These are phyloP conservation scores for Phytophthora megakarya DNA, from an alignment of 352 stramenopile species.

Conservation along the genomic window DNA sequence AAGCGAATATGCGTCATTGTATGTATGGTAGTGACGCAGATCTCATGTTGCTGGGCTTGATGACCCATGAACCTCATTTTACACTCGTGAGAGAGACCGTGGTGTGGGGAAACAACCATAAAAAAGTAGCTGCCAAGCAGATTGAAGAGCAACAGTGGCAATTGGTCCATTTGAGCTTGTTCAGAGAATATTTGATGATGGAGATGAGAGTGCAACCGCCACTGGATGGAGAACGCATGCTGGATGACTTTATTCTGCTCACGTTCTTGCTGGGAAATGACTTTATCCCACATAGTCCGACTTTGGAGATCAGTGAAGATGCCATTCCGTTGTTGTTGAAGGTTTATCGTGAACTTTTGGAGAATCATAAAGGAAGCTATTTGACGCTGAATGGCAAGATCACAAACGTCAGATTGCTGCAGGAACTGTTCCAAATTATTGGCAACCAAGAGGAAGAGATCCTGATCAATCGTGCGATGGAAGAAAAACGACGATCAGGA, in stretches of 20 bases:
- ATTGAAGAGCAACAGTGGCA: constrained; percentile 97
- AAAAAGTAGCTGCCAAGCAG: constrained; percentile 83
- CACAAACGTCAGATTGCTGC: constrained; percentile 88
- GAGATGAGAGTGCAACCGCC: constrained; percentile 90
- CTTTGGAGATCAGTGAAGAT: constrained; percentile 98
- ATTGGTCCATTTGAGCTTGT: constrained; percentile 95
- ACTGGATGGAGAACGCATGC: constrained; percentile 91
- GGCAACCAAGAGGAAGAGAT: constrained; percentile 95
- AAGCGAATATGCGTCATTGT: constrained; percentile 96
- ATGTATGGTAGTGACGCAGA: constrained; percentile 99
- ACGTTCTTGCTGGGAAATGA: constrained; percentile 99
- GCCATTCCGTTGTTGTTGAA: constrained; percentile 95
- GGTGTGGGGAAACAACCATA: constrained; percentile 87
- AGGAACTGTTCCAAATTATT: constrained; percentile 93
- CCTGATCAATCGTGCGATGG: constrained; percentile 73
- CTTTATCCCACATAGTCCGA: constrained; percentile 99
- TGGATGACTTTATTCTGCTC: constrained; percentile 99
- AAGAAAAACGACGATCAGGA: constrained; percentile 56
- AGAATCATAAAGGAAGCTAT: constrained; percentile 90
- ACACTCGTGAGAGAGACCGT: constrained; percentile 98
- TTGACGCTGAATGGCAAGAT: constrained; percentile 93
- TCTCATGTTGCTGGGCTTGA: constrained; percentile 98
- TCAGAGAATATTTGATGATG: constrained; percentile 97
- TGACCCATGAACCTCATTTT: constrained; percentile 98
- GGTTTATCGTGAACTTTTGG: constrained; percentile 91